These are phyloP conservation scores for Scheffersomyces stipitis DNA, from an alignment of 805 yeast species.

Conservation along the genomic window DNA sequence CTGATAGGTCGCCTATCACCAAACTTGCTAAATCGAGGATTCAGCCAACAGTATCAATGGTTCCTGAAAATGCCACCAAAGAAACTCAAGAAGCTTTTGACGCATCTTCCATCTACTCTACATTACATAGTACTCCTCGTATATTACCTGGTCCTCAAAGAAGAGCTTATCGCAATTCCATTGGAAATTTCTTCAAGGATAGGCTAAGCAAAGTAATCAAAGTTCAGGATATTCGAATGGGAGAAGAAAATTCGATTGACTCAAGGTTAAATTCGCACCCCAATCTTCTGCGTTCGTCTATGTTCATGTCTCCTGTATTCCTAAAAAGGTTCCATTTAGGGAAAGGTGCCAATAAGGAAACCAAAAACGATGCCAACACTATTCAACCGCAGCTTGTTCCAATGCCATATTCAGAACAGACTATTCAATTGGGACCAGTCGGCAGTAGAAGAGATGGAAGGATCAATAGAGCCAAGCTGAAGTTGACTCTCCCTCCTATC, in stretches of 20 bases:
- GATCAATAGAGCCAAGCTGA: background rate
- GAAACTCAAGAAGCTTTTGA: no score
- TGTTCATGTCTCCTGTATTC: constrained; percentile 28
- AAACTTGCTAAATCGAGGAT: no score
- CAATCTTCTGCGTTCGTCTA: constrained; percentile 8
- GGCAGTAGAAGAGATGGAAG: background rate
- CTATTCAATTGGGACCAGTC: background rate
- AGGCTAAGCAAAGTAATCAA: constrained; percentile 25
- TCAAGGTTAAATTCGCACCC: no score
- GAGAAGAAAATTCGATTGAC: background rate
- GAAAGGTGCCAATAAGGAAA: constrained; percentile 8
- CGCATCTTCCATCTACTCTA: no score
- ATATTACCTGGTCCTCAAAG: constrained; percentile 3
- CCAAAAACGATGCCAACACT: constrained; percentile 18
- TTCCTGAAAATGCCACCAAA: no score
- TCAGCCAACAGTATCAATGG: no score
- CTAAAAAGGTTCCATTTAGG: constrained; percentile 33
- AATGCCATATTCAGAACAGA: no score
- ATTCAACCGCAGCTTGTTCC: constrained; percentile 8
- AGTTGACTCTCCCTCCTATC: background rate
- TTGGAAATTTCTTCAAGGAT: constrained; percentile 14
- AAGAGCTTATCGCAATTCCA: constrained; percentile 12
- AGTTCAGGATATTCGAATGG: constrained; percentile 13
- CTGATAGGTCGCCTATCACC: no score
- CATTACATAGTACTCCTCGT: no score